Evolutionary conservation across 805 yeast species (phyloP), one percentile per base, ranked within the genome.

Genomic region (Candida alai): DNA sequence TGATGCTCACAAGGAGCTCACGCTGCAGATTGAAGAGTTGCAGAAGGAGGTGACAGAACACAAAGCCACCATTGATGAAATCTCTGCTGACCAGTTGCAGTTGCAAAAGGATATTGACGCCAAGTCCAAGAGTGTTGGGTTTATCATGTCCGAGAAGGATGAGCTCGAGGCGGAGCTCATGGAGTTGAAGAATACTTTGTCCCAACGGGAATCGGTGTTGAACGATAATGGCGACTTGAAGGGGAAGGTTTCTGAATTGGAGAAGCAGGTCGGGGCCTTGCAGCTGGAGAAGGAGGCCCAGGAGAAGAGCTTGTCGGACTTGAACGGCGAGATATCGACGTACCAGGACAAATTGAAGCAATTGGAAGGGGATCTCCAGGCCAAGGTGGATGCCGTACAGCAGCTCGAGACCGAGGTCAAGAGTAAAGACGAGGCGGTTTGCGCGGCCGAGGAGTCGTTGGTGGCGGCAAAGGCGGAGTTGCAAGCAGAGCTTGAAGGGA

Each of bases 1-100:
- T n/a, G n/a, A n/a, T n/a, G n/a, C n/a, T n/a, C n/a, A n/a, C n/a
- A n/a, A n/a, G n/a, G n/a, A n/a, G n/a, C n/a, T n/a, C n/a, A n/a
- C n/a, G n/a, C n/a, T n/a, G n/a, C 42, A 30, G 26, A 35, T 41
- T 24, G 39, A 34, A 16, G 35, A 28, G 24, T 32, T 40, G 18
- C 36, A 37, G 14, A 15, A 32, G 12, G 35, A 44, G 36, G 20
- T 37, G 14, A 23, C 24, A 16, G 27, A 26, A 16, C 15, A 13
- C 14, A 22, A 27, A 17, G 21, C 18, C 19, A 19, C 24, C 13
- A 20, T 13, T 19, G 12, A 28, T 14, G 18, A 36, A 28, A 6
- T 21, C 7, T n/a, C n/a, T n/a, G 6, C 16, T 19, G 26, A 35
- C 19, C 5, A 9, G 10, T 21, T 24, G n/a, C n/a, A n/a, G n/a